Base-by-base conservation (phyloP, 2,329 filamentous ascomycete genomes). In the Botrytis aclada region DNA sequence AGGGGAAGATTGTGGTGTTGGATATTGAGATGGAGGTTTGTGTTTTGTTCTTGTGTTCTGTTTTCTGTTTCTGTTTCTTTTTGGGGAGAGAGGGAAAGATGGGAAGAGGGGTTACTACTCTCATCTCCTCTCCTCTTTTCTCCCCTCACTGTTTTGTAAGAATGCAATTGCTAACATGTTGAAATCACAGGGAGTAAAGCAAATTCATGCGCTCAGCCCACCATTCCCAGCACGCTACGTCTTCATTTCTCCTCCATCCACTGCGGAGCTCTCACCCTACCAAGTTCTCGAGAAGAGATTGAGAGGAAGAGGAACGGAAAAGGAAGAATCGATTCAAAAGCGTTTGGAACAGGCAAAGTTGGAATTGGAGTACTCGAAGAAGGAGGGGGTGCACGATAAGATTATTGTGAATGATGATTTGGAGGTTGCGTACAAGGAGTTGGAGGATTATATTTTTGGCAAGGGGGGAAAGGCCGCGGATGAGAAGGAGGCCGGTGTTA, bases 1-100 rank as follows among this genome's bases (percentile, higher is more conserved):
- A 90, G 83, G 91, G 90, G 29, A 87, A 87, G 79, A 89, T 94
- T 60, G 95, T 95, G 75, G 90, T 98, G 65, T 85, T 98, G 77
- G 95, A 98, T 82, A 98, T 98, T 81, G 95, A 98, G 86, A 97
- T 98, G 93, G 94, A 97, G 88, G 90, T 92, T 81, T 47, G 84
- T 76, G 45, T 65, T 62, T 47, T 47, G 0, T 12, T 47, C 25
- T 10, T 5, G 69, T 20, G 45, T 22, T 39, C 20, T 12, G 0
- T 25, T 10, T 65, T 47, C 7, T 7, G 18, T 41, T 37, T 39
- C 16, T 12, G 9, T 18, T 37, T 37, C 22, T 45, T 43, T 18
- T n/a, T n/a, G n/a, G n/a, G n/a, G 39, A 12, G n/a, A 14, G 39
- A n/a, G 41, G 8, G 8, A 16, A 8, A 29, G 18, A 14, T 34